Conservation (phyloP, 495 filamentous ascomycete species). For the Aspergillus funiculosus region DNA sequence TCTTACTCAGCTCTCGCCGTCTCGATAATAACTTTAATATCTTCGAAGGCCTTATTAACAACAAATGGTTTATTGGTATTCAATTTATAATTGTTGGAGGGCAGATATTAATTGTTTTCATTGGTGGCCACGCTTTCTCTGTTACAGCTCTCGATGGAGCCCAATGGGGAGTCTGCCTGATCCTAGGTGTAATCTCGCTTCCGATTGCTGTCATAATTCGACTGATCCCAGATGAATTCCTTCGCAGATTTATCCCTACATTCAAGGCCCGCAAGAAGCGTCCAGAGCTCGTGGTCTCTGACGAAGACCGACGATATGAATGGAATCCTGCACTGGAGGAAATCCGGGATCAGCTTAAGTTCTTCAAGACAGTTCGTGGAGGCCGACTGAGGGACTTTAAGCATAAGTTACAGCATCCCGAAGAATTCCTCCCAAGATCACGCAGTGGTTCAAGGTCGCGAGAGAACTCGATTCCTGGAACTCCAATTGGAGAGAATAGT, state of each 20-base stretch:
- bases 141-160: constrained; percentile 53
- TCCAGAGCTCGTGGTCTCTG: constrained; percentile 56
- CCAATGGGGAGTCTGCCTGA: constrained; percentile 71
- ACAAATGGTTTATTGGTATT: constrained; percentile 79
- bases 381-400: constrained; percentile 83
- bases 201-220: constrained; percentile 69
- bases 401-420: constrained; percentile 77
- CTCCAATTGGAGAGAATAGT: constrained; percentile 52
- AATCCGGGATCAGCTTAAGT: constrained; percentile 72
- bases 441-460: constrained; percentile 70
- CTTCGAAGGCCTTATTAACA: constrained; percentile 73
- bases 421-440: constrained; percentile 64
- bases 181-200: constrained; percentile 64
- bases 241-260: constrained; percentile 49
- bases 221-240: constrained; percentile 64
- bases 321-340: constrained; percentile 59
- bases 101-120: constrained; percentile 71
- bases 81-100: constrained; percentile 78
- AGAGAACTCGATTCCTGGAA: constrained; percentile 64
- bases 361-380: constrained; percentile 66
- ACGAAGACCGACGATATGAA: constrained; percentile 66
- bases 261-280: constrained; percentile 44
- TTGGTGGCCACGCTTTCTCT: constrained; percentile 67
- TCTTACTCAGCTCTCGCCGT: constrained; percentile 53
- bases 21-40: constrained; percentile 89